phyloP scores from a whole-genome alignment of 2,329 filamentous ascomycete species.

The Microsporum audouinii region DNA sequence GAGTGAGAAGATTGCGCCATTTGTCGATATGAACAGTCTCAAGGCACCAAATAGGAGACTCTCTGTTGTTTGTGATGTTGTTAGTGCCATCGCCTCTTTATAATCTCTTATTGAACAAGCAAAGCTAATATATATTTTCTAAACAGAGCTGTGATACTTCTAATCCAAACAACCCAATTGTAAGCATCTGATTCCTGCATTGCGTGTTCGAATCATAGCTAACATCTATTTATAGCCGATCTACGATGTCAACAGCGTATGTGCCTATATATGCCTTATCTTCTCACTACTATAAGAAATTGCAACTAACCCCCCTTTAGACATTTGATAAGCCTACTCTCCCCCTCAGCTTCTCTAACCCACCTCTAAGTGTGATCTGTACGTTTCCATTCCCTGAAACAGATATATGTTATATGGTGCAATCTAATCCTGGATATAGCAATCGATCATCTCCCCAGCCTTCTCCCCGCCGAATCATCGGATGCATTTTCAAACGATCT shows the following conservation, averaged over 20 bases:
- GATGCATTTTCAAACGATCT: slow-evolving; percentile 74
- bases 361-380: slow-evolving; percentile 66
- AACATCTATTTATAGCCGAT: slow-evolving; percentile 43
- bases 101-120: background rate
- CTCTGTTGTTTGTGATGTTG: slow-evolving; percentile 67
- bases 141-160: slow-evolving; percentile 27
- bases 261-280: background rate
- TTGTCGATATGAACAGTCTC: slow-evolving; percentile 62
- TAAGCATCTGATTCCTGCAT: slow-evolving; percentile 8
- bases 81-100: slow-evolving; percentile 21
- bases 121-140: background rate
- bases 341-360: slow-evolving; percentile 49
- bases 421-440: slow-evolving; percentile 5
- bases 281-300: background rate
- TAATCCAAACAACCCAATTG: slow-evolving; percentile 39
- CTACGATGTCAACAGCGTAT: slow-evolving; percentile 61
- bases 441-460: slow-evolving; percentile 72
- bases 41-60: slow-evolving; percentile 58
- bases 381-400: slow-evolving; percentile 4
- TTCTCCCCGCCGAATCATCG: slow-evolving; percentile 75
- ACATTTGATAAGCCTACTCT: slow-evolving; percentile 85
- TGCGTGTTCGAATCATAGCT: background rate
- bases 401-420: background rate
- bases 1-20: slow-evolving; percentile 63
- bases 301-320: slow-evolving; percentile 6